A percentile compares a stretch with the other conserved stretches of the same genome.
Conservation (phyloP, 2,329 filamentous ascomycete genomes). For the Fusarium equiseti region DNA sequence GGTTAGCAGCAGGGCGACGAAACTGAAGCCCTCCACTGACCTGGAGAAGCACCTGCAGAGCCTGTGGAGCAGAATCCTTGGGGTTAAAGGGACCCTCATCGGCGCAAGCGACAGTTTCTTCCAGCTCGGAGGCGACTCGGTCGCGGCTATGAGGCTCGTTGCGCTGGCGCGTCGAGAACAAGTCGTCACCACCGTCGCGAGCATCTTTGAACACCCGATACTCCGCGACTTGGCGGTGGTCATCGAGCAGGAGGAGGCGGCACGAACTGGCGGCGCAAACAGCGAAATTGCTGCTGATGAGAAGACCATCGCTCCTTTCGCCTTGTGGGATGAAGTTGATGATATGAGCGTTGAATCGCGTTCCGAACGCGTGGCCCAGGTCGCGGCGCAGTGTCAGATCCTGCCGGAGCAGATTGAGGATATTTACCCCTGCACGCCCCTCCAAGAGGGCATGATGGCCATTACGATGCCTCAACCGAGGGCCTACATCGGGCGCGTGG, state of each 20-base stretch:
- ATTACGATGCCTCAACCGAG: conserved; percentile 4
- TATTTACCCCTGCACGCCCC: conserved; percentile 10
- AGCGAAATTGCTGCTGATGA: conserved; percentile 12
- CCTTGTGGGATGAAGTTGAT: conserved; percentile 12
- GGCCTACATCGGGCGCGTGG: conserved; percentile 9
- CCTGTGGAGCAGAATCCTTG: conserved; percentile 9
- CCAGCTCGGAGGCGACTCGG: conserved; percentile 12
- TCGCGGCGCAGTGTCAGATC: conserved; percentile 12
- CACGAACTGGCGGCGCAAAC: conserved; percentile 7
- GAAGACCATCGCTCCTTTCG: conserved; percentile 8
- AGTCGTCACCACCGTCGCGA: conserved; percentile 10
- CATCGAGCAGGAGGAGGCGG: conserved; percentile 9
- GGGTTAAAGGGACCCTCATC: conserved; percentile 2
- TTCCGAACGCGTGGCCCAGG: conserved; percentile 11
- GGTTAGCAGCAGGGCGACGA: conserved; percentile 2
- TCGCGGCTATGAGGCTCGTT: conserved; percentile 12
- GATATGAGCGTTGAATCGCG: conserved; percentile 12
- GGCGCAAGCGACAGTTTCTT: conserved; percentile 15
- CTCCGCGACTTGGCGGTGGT: conserved; percentile 10
- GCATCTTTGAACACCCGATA: conserved; percentile 10
- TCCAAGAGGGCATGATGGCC: conserved; percentile 14
- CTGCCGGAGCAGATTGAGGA: conserved; percentile 17
- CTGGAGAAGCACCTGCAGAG: conserved; percentile 6
- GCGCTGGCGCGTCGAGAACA: conserved; percentile 14
- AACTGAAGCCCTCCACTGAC: conserved; percentile 7